Conservation (phyloP, 2,329 filamentous ascomycete species). For the Alternaria atra region DNA sequence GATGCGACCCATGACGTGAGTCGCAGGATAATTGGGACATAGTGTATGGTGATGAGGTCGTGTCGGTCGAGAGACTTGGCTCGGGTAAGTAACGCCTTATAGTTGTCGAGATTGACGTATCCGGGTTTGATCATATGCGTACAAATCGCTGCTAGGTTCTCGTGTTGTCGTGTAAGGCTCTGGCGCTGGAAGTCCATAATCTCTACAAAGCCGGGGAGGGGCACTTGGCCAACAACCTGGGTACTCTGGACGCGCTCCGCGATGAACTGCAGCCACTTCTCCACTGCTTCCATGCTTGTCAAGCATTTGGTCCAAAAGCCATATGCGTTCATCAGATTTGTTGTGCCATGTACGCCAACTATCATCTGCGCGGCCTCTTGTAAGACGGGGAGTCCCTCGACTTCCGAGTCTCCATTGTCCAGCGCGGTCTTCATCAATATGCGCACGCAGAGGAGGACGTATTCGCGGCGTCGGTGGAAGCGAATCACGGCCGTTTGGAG, state of each 20-base stretch:
- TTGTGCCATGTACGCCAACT: slow-evolving; percentile 64
- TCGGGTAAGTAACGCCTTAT: slow-evolving; percentile 73
- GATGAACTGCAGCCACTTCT: slow-evolving; percentile 77
- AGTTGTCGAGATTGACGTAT: slow-evolving; percentile 75
- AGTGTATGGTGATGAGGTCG: slow-evolving; percentile 78
- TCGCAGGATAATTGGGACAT: slow-evolving; percentile 79
- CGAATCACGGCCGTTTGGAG: slow-evolving; percentile 83
- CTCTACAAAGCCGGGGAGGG: slow-evolving; percentile 73
- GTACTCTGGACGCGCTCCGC: slow-evolving; percentile 79
- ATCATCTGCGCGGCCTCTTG: slow-evolving; percentile 49
- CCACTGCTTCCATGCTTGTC: slow-evolving; percentile 77
- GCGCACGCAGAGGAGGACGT: slow-evolving; percentile 82
- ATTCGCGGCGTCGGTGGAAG: slow-evolving; percentile 86
- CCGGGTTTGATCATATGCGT: slow-evolving; percentile 80
- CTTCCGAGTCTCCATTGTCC: slow-evolving; percentile 45
- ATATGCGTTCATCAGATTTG: slow-evolving; percentile 64
- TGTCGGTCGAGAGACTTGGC: slow-evolving; percentile 79
- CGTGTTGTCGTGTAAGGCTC: slow-evolving; percentile 88
- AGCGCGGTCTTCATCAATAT: slow-evolving; percentile 77
- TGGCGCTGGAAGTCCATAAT: slow-evolving; percentile 81
- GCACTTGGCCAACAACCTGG: slow-evolving; percentile 74
- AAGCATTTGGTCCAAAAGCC: slow-evolving; percentile 79
- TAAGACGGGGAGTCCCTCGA: slow-evolving; percentile 34
- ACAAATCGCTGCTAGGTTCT: slow-evolving; percentile 82
- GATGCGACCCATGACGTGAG: slow-evolving; percentile 81